A percentile compares a stretch with the other conserved stretches of the same genome.
Conservation (phyloP, 2,329 filamentous ascomycete genomes). For the Proliferodiscus dingleyae region DNA sequence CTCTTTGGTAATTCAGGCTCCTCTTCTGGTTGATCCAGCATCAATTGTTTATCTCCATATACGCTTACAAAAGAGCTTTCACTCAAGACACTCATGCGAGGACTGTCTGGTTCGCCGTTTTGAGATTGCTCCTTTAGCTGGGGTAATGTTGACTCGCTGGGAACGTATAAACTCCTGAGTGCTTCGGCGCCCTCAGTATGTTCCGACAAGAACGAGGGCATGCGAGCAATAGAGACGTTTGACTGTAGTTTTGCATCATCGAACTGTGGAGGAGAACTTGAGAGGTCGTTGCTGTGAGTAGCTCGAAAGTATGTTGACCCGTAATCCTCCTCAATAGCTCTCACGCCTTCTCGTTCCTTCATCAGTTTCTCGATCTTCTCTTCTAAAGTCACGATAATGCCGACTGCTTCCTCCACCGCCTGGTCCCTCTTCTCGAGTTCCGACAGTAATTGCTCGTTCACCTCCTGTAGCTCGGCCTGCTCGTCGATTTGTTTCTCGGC, state of each 20-base stretch:
- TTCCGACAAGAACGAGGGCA: slow-evolving; percentile 63
- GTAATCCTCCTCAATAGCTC: slow-evolving; percentile 40
- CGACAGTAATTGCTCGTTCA: slow-evolving; percentile 52
- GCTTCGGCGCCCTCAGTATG: slow-evolving; percentile 55
- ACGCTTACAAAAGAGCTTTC: slow-evolving; percentile 64
- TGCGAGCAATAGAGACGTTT: slow-evolving; percentile 40
- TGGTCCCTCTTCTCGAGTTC: slow-evolving; percentile 66
- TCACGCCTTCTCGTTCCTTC: slow-evolving; percentile 49
- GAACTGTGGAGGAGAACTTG: slow-evolving; percentile 25
- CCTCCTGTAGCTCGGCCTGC: slow-evolving; percentile 46
- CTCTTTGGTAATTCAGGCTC: slow-evolving; percentile 11
- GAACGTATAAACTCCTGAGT: slow-evolving; percentile 52
- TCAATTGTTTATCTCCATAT: slow-evolving; percentile 46
- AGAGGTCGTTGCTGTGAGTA: slow-evolving; percentile 14
- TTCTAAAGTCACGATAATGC: slow-evolving; percentile 63
- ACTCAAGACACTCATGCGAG: slow-evolving; percentile 58
- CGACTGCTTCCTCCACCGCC: slow-evolving; percentile 65
- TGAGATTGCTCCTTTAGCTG: slow-evolving; percentile 38
- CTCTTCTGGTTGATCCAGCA: slow-evolving; percentile 15
- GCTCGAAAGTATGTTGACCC: slow-evolving; percentile 19
- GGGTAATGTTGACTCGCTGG: slow-evolving; percentile 48
- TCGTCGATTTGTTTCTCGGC: slow-evolving; percentile 41
- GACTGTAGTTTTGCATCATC: slow-evolving; percentile 3
- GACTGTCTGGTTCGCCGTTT: slow-evolving; percentile 40
- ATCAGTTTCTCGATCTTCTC: slow-evolving; percentile 50